Conservation (phyloP, 106 monocot genomes). For the Amphibolis antarctica region DNA sequence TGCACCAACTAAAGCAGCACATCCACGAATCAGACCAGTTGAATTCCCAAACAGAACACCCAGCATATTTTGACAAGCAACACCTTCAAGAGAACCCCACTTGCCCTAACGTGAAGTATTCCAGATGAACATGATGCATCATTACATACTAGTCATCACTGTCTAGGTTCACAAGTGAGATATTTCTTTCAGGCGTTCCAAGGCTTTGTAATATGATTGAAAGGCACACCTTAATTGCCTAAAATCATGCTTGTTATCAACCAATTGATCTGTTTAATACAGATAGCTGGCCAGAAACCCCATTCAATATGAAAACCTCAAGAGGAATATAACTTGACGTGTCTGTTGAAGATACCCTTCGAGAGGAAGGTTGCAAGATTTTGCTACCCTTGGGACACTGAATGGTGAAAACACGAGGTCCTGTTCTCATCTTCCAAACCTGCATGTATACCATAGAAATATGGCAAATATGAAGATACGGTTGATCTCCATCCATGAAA, state of each 20-base stretch:
- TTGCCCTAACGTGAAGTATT: no score
- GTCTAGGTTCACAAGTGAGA: no score
- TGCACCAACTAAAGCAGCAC: no score
- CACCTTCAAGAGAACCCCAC: no score
- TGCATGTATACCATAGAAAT: conserved; percentile 9
- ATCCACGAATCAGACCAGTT: no score
- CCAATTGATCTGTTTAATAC: conserved; percentile 46
- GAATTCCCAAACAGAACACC: no score
- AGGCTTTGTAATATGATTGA: background rate
- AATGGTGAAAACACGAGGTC: conserved; percentile 62
- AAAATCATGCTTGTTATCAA: conserved; percentile 9
- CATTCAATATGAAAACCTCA: conserved; percentile 82
- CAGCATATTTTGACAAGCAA: no score
- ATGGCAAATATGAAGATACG: background rate
- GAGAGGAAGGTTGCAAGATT: conserved; percentile 75
- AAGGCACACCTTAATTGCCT: background rate
- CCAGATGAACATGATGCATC: no score
- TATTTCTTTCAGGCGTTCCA: background rate
- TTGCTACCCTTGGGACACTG: conserved; percentile 84
- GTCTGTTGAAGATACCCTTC: conserved; percentile 25
- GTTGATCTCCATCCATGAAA: background rate
- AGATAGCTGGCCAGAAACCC: conserved; percentile 87
- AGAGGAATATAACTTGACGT: conserved; percentile 54
- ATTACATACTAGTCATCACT: no score
- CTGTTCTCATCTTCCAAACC: conserved; percentile 98